A percentile compares a stretch with the other conserved stretches of the same genome.
Conservation (phyloP, 495 filamentous ascomycete species). For the Penicillium ucsense region DNA sequence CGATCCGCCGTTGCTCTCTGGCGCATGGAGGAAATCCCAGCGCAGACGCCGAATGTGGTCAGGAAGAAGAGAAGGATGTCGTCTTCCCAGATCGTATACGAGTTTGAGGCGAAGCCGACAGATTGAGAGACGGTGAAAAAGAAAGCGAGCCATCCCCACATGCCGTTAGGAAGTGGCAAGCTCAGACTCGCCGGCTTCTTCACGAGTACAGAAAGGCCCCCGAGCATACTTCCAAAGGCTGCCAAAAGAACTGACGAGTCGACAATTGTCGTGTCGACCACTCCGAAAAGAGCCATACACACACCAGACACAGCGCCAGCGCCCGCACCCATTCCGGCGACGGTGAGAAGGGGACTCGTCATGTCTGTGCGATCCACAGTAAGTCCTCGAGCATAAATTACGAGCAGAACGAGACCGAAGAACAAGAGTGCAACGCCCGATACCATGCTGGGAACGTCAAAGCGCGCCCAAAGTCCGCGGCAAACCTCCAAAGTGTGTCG, state of each 20-base stretch:
- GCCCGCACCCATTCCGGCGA: slow-evolving; percentile 32
- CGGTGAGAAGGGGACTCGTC: slow-evolving; percentile 37
- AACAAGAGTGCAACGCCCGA: slow-evolving; percentile 64
- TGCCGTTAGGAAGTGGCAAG: slow-evolving; percentile 59
- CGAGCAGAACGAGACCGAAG: slow-evolving; percentile 52
- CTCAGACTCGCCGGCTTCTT: slow-evolving; percentile 36
- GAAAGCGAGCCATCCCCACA: slow-evolving; percentile 81
- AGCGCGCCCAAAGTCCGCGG: slow-evolving; percentile 80
- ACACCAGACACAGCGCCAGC: slow-evolving; percentile 29
- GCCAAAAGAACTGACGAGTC: slow-evolving; percentile 34
- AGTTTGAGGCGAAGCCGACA: slow-evolving; percentile 90
- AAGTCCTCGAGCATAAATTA: slow-evolving; percentile 59
- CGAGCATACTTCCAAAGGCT: slow-evolving; percentile 52
- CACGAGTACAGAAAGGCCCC: slow-evolving; percentile 49
- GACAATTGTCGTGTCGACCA: slow-evolving; percentile 17
- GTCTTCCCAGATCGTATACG: slow-evolving; percentile 98
- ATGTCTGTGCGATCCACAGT: slow-evolving; percentile 42
- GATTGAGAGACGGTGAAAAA: slow-evolving; percentile 76
- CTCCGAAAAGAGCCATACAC: slow-evolving; percentile 10
- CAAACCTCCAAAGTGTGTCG: slow-evolving; percentile 68
- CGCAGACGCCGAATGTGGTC: slow-evolving; percentile 69
- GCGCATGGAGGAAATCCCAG: slow-evolving; percentile 64
- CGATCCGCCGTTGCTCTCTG: slow-evolving; percentile 53
- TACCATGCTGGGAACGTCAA: slow-evolving; percentile 77
- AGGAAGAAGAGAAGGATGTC: slow-evolving; percentile 89